Conservation (phyloP, 331 rosid genomes). For the Rosa hybrid region DNA sequence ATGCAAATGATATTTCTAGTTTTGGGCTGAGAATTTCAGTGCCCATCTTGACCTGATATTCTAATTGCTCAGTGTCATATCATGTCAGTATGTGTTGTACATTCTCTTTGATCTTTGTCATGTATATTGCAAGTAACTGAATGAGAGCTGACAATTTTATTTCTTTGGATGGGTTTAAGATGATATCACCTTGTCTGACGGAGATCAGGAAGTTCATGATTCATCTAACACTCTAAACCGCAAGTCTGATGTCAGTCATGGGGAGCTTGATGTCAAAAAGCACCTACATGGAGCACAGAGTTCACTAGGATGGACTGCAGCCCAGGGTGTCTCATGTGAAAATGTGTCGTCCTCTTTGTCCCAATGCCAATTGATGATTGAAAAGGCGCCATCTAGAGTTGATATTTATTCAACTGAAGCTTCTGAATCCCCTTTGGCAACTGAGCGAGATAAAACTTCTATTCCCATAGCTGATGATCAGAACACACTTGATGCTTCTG, state of each 20-base stretch:
- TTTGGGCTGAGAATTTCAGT: neutral
- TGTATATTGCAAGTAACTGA: constrained; percentile 3
- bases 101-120: neutral
- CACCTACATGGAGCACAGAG: constrained; percentile 33
- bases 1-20: neutral
- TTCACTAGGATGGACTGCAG: constrained; percentile 31
- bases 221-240: constrained; percentile 37
- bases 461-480: constrained; percentile 31
- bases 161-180: constrained; percentile 46
- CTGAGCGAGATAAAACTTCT: constrained; percentile 27
- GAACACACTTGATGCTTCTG: constrained; percentile 29
- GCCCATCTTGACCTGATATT: constrained; percentile 2
- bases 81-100: neutral
- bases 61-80: neutral
- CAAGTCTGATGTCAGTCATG: constrained; percentile 26
- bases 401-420: constrained; percentile 36
- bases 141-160: constrained; percentile 10
- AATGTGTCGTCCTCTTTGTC: constrained; percentile 30
- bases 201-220: constrained; percentile 46
- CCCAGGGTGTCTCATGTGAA: constrained; percentile 27
- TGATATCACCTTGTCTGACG: constrained; percentile 66
- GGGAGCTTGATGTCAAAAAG: constrained; percentile 38
- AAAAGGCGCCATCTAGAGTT: constrained; percentile 35
- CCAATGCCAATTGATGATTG: constrained; percentile 28
- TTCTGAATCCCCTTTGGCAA: constrained; percentile 27